phyloP scores from a whole-genome alignment of 352 stramenopile genomes.

The Peronospora destructor region DNA sequence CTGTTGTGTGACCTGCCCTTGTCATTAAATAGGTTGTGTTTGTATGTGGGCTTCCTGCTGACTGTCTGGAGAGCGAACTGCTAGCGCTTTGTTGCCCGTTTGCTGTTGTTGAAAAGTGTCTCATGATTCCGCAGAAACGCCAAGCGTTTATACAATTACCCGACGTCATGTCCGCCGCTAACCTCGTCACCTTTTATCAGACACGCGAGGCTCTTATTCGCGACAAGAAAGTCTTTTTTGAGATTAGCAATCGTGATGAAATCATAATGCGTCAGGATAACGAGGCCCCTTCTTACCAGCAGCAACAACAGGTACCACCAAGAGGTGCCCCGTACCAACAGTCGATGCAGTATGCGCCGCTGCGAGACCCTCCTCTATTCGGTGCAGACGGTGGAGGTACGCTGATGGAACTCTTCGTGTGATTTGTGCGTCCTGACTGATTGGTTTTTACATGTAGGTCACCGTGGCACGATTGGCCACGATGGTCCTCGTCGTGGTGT shows the following conservation, averaged over 20 bases:
- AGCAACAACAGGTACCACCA: constrained; percentile 22
- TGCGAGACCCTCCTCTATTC: constrained; percentile 15
- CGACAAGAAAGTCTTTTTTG: constrained; percentile 75
- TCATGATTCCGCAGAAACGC: constrained; percentile 67
- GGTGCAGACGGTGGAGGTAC: constrained; percentile 16
- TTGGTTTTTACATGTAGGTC: constrained; percentile 9
- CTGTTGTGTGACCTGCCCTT: constrained; percentile 25
- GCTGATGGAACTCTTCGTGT: neutral
- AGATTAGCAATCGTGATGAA: constrained; percentile 62
- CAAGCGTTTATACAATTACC: constrained; percentile 78
- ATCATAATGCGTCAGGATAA: constrained; percentile 38
- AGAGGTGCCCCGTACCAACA: constrained; percentile 19
- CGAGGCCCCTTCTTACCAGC: constrained; percentile 22
- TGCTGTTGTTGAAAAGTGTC: constrained; percentile 70
- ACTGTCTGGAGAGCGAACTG: constrained; percentile 79
- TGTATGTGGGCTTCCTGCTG: constrained; percentile 59
- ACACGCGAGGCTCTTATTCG: constrained; percentile 65
- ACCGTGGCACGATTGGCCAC: constrained; percentile 15
- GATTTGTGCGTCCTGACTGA: neutral
- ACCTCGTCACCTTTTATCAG: constrained; percentile 77
- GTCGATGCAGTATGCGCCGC: constrained; percentile 19
- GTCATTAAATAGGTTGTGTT: constrained; percentile 53
- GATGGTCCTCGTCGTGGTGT: constrained; percentile 31
- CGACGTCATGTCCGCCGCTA: constrained; percentile 51
- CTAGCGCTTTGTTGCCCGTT: constrained; percentile 77